Evolutionary conservation across 805 yeast species (phyloP).

Genomic region (Suhomyces pyralidae): DNA sequence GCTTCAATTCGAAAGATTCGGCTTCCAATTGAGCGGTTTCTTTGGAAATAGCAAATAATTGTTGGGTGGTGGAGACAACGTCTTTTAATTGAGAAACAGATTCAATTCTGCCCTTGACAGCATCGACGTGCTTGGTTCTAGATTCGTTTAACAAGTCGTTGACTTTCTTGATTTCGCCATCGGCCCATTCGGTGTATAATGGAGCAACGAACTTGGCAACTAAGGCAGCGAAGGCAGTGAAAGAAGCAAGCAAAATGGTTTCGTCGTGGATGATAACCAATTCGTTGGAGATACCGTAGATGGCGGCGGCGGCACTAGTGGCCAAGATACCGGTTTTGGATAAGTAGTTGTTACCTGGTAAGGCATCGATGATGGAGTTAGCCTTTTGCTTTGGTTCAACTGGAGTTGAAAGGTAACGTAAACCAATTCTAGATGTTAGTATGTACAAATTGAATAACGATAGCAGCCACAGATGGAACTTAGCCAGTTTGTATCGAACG

Average conservation of each 20-base stretch:
- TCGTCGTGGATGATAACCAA: constrained; percentile 93
- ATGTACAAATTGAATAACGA: constrained; percentile 4
- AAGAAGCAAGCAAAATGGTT: constrained; percentile 78
- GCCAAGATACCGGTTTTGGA: constrained; percentile 95
- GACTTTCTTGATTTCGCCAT: constrained; percentile 77
- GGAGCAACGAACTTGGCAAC: constrained; percentile 90
- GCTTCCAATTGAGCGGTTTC: constrained; percentile 97
- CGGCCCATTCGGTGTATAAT: constrained; percentile 91
- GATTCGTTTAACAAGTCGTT: constrained; percentile 80
- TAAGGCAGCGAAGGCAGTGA: constrained; percentile 70
- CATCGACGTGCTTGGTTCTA: constrained; percentile 84
- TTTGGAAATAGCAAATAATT: constrained; percentile 89
- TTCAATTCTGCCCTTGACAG: constrained; percentile 89
- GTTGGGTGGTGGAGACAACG: constrained; percentile 87
- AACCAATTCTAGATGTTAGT: constrained; percentile 48
- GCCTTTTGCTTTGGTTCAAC: constrained; percentile 89
- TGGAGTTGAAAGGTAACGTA: constrained; percentile 65
- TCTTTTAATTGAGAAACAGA: constrained; percentile 86
- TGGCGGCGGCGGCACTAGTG: constrained; percentile 89
- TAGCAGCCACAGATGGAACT: background rate
- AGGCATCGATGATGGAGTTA: constrained; percentile 78
- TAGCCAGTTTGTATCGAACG: background rate
- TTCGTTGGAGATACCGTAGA: constrained; percentile 92
- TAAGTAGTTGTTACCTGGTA: constrained; percentile 86
- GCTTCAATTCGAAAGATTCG: constrained; percentile 88